phyloP scores from a whole-genome alignment of 2,329 filamentous ascomycete genomes.

The Claviceps sp. region DNA sequence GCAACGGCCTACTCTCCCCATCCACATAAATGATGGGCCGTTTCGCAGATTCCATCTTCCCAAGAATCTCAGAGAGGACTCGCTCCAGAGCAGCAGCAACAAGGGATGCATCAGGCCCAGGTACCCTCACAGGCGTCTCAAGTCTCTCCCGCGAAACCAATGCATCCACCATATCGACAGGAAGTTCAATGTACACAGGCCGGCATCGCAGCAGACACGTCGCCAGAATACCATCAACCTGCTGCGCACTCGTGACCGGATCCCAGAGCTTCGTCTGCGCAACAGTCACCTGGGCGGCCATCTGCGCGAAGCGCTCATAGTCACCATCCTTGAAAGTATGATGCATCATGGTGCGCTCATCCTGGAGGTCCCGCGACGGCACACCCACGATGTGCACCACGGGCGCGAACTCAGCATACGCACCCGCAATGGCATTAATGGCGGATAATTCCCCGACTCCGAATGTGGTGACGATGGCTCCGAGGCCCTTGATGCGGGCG shows the following conservation, averaged over 20 bases:
- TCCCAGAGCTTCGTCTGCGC: constrained; percentile 32
- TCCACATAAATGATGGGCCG: constrained; percentile 39
- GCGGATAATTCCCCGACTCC: constrained; percentile 46
- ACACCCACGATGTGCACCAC: constrained; percentile 47
- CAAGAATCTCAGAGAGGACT: constrained; percentile 22
- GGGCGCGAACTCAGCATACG: constrained; percentile 41
- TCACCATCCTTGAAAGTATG: constrained; percentile 44
- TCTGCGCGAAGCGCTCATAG: constrained; percentile 34
- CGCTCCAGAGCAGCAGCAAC: constrained; percentile 10
- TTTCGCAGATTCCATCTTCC: constrained; percentile 29
- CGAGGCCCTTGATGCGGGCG: constrained; percentile 36
- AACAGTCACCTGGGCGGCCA: constrained; percentile 34
- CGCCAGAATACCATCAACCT: constrained; percentile 21
- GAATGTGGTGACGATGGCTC: constrained; percentile 42
- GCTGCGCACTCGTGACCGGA: constrained; percentile 27
- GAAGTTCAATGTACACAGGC: constrained; percentile 44
- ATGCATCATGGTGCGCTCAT: constrained; percentile 30
- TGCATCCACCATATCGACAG: constrained; percentile 34
- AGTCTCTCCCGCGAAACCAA: constrained; percentile 21
- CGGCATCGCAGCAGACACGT: constrained; percentile 37
- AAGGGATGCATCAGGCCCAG: constrained; percentile 2
- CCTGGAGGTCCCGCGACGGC: constrained; percentile 29
- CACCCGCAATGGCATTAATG: constrained; percentile 45
- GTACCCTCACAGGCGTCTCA: constrained; percentile 1
- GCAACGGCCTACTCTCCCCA: constrained; percentile 30